Base-by-base conservation (phyloP, 2,329 filamentous ascomycete genomes). In the Massarina eburnea region DNA sequence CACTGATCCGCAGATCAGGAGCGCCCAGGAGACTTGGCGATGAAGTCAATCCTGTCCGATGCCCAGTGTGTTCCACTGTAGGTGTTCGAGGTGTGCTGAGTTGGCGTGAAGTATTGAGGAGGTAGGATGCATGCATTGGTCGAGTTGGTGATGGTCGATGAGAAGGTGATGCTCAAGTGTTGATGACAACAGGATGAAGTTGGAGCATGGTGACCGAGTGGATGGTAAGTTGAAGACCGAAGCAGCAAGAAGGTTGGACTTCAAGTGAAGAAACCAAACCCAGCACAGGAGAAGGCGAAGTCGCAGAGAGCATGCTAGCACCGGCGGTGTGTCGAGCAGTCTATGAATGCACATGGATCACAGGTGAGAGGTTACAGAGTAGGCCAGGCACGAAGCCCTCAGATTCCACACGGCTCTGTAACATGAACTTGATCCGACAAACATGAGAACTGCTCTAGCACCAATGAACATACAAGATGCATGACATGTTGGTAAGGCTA, bases 1-100 rank as follows among this genome's bases (percentile, higher is more conserved):
- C 35, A 32, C 36, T 27, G 14, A 41, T 48, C 35, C 45, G 40
- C 45, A 48, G 40, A 48, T 34, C 35, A 24, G 36, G 36, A 37
- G 26, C 41, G 36, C 40, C 41, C 45, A 43, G 36, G 36, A 40
- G 43, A 39, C 22, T 24, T 30, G 22, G 21, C 19, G 45, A 18
- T 21, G 33, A 14, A 30, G n/a, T 30, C 35, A 15, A 15, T 29
- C 24, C 32, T 41, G 41, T 48, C 45, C 46, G 46, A 26, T 48
- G 46, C 46, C 41, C 29, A 41, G 41, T 41, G 37, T 41, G 41
- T 44, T 34, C 17, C 39, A 41, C 39, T 42, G 24, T 43, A 15
- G 17, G 24, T 40, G 5, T 24, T 7, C 8, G 38, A 14, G 15
- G 24, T 35, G 30, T n/a, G 39, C 39, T 32, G 38, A 26, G 38